Evolutionary conservation across 148 eudicot genomes (phyloP).

Genomic region (Vaccinium vitisidaea): DNA sequence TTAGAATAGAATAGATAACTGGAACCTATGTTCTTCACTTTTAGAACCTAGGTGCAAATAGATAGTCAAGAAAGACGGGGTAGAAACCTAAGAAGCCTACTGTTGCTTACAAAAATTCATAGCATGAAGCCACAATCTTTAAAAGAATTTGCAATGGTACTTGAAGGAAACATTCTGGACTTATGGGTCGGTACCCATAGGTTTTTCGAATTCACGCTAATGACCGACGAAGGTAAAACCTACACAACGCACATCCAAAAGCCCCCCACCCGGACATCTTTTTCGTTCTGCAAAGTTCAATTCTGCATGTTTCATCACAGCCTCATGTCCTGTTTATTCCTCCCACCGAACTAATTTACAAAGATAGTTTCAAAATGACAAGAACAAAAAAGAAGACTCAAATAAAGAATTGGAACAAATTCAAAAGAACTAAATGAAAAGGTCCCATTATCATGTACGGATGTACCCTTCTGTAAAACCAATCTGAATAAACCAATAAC

Average conservation of each 20-base stretch:
- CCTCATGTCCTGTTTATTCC: not conserved
- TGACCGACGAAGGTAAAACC: not conserved
- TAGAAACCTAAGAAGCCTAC: too few relatives aligned
- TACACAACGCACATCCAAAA: not conserved
- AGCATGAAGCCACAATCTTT: too few relatives aligned
- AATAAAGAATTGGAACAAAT: not conserved
- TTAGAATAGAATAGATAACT: too few relatives aligned
- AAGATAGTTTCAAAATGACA: not conserved
- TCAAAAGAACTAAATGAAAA: not conserved
- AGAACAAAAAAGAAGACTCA: not conserved
- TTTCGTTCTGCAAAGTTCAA: too few relatives aligned
- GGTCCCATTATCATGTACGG: not conserved
- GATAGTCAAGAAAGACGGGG: too few relatives aligned
- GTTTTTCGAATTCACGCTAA: not conserved
- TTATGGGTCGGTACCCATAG: too few relatives aligned
- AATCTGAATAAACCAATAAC: slow-evolving; percentile 24
- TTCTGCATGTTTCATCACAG: not conserved
- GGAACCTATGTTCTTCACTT: too few relatives aligned
- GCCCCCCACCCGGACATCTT: too few relatives aligned
- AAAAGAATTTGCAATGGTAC: too few relatives aligned
- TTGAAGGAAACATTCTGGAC: too few relatives aligned
- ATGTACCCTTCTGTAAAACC: not conserved
- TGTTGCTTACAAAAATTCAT: too few relatives aligned
- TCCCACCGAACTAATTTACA: not conserved
- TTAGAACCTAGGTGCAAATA: too few relatives aligned